These are phyloP conservation scores for Myxozyma neglecta DNA, from an alignment of 805 yeast species.

Conservation along the genomic window DNA sequence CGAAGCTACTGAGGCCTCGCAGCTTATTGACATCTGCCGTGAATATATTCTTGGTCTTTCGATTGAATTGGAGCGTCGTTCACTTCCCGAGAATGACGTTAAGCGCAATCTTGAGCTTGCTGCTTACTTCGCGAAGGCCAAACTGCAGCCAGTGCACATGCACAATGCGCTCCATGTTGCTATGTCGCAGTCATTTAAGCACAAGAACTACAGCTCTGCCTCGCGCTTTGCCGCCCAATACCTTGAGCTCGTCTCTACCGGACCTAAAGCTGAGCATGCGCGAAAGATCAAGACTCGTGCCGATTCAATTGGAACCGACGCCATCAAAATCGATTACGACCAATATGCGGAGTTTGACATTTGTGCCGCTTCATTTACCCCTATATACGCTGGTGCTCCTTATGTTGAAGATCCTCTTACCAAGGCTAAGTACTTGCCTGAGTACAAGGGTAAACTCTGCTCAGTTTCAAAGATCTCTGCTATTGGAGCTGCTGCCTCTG, in stretches of 20 bases:
- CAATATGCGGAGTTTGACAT: constrained; percentile 88
- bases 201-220: constrained; percentile 85
- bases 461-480: constrained; percentile 70
- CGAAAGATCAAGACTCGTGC: constrained; percentile 76
- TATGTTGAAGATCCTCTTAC: constrained; percentile 76
- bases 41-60: constrained; percentile 92
- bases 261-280: constrained; percentile 75
- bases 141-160: constrained; percentile 78
- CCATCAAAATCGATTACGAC: constrained; percentile 87
- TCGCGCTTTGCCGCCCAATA: constrained; percentile 86
- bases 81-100: constrained; percentile 58
- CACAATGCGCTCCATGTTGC: constrained; percentile 92
- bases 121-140: constrained; percentile 87
- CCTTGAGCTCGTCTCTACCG: constrained; percentile 64
- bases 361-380: constrained; percentile 83
- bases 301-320: constrained; percentile 79
- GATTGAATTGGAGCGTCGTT: constrained; percentile 85
- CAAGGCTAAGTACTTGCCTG: constrained; percentile 80
- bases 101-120: constrained; percentile 92
- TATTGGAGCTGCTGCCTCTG: constrained; percentile 91
- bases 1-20: constrained; percentile 73
- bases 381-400: constrained; percentile 78
- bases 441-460: constrained; percentile 78
- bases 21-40: constrained; percentile 69
- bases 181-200: constrained; percentile 85